phyloP scores from a whole-genome alignment of 768 basidiomycete genomes.

The Trametes maxima region DNA sequence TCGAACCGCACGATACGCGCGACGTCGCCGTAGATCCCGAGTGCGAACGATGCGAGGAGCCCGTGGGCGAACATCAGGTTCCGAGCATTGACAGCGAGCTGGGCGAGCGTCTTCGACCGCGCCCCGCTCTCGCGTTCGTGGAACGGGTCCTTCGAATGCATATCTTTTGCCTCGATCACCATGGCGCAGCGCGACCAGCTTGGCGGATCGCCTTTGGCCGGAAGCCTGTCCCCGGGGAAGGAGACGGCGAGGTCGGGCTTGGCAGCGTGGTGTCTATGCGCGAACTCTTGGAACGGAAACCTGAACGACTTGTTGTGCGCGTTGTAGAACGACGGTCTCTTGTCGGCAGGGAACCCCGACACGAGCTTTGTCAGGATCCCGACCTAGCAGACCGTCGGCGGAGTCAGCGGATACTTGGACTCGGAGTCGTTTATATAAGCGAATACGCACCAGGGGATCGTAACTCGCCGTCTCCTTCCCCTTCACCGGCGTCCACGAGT shows the following conservation, averaged over 20 bases:
- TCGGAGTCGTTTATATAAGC: not conserved
- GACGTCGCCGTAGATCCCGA: constrained; percentile 11
- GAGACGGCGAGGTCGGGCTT: constrained; percentile 2
- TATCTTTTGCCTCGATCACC: constrained; percentile 7
- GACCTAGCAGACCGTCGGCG: too few species aligned
- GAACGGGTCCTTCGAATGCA: not conserved
- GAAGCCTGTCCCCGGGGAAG: not conserved
- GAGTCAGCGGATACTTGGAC: not conserved
- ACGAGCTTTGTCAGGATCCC: not conserved
- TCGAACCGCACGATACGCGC: constrained; percentile 19
- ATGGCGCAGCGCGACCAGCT: constrained; percentile 3
- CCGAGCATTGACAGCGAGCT: constrained; percentile 5
- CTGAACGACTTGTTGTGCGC: not conserved
- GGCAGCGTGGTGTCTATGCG: not conserved
- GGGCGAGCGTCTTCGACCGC: not conserved
- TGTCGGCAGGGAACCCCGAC: not conserved
- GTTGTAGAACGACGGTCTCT: constrained; percentile 1
- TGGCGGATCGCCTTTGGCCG: not conserved
- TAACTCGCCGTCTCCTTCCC: not conserved
- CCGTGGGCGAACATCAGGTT: constrained; percentile 13
- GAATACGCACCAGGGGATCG: not conserved
- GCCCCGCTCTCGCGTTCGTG: not conserved
- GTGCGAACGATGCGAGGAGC: not conserved
- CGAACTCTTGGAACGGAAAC: constrained; percentile 18
- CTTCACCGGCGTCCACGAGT: not conserved